These are phyloP conservation scores for Leccinum obscurum DNA, from an alignment of 768 basidiomycete species.

Conservation along the genomic window DNA sequence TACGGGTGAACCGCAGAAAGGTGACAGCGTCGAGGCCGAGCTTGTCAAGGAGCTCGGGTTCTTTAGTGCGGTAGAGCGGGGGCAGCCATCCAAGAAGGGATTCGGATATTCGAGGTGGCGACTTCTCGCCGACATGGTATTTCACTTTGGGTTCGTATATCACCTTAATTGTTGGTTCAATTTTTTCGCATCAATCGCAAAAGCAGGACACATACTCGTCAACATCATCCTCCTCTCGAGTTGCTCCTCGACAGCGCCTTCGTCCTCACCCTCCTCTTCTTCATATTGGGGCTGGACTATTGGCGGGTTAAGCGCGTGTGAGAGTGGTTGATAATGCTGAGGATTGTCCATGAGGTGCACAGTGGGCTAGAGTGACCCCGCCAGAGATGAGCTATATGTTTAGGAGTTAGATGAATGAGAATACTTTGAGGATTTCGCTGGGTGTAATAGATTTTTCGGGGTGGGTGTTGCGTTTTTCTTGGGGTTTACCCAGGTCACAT, in stretches of 20 bases:
- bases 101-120: slow-evolving; percentile 79
- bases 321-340: slow-evolving; percentile 79
- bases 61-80: slow-evolving; percentile 78
- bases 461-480: slow-evolving; percentile 17
- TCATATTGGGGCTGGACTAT: slow-evolving; percentile 39
- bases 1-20: slow-evolving; percentile 57
- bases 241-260: slow-evolving; percentile 70
- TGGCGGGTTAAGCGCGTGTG: slow-evolving; percentile 70
- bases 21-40: slow-evolving; percentile 92
- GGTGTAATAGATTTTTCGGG: slow-evolving; percentile 32
- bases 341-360: slow-evolving; percentile 55
- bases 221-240: slow-evolving; percentile 50
- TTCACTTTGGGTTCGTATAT: slow-evolving; percentile 95
- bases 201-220: slow-evolving; percentile 30
- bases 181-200: background rate
- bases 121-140: slow-evolving; percentile 77
- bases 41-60: slow-evolving; percentile 86
- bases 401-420: slow-evolving; percentile 20
- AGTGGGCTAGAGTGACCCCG: slow-evolving; percentile 1
- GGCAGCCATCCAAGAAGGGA: slow-evolving; percentile 88
- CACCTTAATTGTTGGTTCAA: slow-evolving; percentile 44
- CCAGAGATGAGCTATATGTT: slow-evolving; percentile 22
- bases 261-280: slow-evolving; percentile 70
- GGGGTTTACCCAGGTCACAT: too few species aligned
- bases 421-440: slow-evolving; percentile 30